A percentile compares a stretch with the other conserved stretches of the same genome.
phyloP scores from a whole-genome alignment of 2,329 filamentous ascomycete species.

The Beauveria sp. region DNA sequence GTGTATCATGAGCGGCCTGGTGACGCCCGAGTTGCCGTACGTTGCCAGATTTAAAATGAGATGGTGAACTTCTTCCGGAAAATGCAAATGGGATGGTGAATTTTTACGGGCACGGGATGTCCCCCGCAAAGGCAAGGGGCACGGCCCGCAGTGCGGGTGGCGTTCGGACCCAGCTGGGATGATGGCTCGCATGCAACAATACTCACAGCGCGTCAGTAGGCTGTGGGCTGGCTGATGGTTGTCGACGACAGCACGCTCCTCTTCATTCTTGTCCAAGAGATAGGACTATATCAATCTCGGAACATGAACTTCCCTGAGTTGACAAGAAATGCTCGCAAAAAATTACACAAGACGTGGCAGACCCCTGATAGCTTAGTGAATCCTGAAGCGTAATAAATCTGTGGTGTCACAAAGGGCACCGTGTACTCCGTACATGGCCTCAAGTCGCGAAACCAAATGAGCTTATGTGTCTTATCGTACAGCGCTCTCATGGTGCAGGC shows the following conservation, averaged over 20 bases:
- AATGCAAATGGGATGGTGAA: neutral
- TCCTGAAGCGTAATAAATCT: neutral
- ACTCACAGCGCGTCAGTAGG: too few species aligned
- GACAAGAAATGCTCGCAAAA: neutral
- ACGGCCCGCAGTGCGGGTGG: slow-evolving; percentile 1
- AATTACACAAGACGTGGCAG: neutral
- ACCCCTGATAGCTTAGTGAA: neutral
- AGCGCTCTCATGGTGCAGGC: neutral
- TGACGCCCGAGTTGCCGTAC: neutral
- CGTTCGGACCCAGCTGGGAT: neutral
- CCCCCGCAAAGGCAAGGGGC: slow-evolving; percentile 3
- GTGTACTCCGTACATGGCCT: neutral
- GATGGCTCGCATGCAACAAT: neutral
- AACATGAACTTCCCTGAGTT: neutral
- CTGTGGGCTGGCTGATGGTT: too few species aligned
- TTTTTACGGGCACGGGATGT: neutral
- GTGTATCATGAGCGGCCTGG: too few species aligned
- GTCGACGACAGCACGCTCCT: too few species aligned
- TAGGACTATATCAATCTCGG: too few species aligned
- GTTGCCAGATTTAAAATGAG: neutral
- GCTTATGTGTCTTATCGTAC: too few species aligned
- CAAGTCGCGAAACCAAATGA: neutral
- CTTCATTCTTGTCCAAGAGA: too few species aligned
- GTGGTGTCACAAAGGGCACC: neutral
- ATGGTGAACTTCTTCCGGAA: too few species aligned